A percentile compares a stretch with the other conserved stretches of the same genome.
phyloP scores from a whole-genome alignment of 768 basidiomycete genomes.

The Rhizopogon vulgaris region DNA sequence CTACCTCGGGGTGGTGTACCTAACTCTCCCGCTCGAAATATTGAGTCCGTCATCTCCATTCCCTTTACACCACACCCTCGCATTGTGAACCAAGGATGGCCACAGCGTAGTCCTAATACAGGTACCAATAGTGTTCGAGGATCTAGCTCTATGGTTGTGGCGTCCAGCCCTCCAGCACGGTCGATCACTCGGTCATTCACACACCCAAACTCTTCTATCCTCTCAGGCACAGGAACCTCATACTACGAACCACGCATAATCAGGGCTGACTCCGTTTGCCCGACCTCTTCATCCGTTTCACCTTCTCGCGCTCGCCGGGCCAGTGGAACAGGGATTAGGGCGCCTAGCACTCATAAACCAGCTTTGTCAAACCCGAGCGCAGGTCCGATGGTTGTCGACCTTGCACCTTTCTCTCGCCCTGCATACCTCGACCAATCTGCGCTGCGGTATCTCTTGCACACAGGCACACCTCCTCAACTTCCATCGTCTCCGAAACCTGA shows the following conservation, averaged over 20 bases:
- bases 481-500: conserved; percentile 36
- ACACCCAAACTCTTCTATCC: conserved; percentile 19
- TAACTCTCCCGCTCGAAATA: conserved; percentile 46
- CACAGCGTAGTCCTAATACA: conserved; percentile 19
- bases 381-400: conserved; percentile 20
- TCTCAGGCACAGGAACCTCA: conserved; percentile 28
- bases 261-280: conserved; percentile 46
- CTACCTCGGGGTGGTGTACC: conserved; percentile 39
- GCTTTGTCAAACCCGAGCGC: conserved; percentile 23
- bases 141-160: conserved; percentile 16
- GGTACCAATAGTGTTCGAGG: conserved; percentile 34
- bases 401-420: conserved; percentile 52
- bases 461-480: conserved; percentile 34
- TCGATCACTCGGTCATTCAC: conserved; percentile 42
- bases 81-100: conserved; percentile 27
- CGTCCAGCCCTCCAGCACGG: conserved; percentile 32
- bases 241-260: conserved; percentile 64
- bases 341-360: conserved; percentile 17
- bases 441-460: conserved; percentile 62
- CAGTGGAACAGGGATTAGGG: conserved; percentile 30
- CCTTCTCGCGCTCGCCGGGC: conserved; percentile 43
- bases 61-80: conserved; percentile 42
- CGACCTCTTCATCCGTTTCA: conserved; percentile 36
- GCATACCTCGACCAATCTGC: conserved; percentile 74
- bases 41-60: conserved; percentile 63